These are phyloP conservation scores for Phaseolus lunatus DNA, from an alignment of 306 rosid genomes.

Conservation along the genomic window DNA sequence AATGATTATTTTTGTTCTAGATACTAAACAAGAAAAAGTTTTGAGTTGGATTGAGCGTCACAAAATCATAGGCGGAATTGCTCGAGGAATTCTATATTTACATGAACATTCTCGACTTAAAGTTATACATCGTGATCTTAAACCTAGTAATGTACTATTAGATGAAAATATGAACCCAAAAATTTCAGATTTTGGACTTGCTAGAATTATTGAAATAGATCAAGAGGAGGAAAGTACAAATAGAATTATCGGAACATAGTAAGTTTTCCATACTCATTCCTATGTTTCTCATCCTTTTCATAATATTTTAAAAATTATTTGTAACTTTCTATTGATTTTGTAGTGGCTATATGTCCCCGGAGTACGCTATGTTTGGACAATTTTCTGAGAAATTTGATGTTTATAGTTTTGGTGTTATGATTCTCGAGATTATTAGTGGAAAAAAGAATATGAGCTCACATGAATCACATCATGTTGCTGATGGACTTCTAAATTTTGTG, in stretches of 20 bases:
- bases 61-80: not conserved
- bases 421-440: slow-evolving; percentile 13
- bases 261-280: not conserved
- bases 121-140: too few relatives aligned
- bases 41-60: not conserved
- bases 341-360: not conserved
- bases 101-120: too few relatives aligned
- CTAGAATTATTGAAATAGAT: slow-evolving; percentile 26
- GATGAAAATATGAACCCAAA: too few relatives aligned
- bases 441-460: not conserved
- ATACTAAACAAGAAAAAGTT: not conserved
- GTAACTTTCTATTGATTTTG: not conserved
- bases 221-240: not conserved
- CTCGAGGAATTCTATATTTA: too few relatives aligned
- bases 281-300: not conserved
- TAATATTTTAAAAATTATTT: not conserved
- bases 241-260: slow-evolving; percentile 2
- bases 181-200: too few relatives aligned
- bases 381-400: not conserved
- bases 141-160: too few relatives aligned
- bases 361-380: not conserved
- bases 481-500: not conserved
- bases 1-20: not conserved
- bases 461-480: not conserved
- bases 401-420: slow-evolving; percentile 11